These are phyloP conservation scores for Paracorniculantispora psalliotae DNA, from an alignment of 2,329 filamentous ascomycete genomes.

Conservation along the genomic window DNA sequence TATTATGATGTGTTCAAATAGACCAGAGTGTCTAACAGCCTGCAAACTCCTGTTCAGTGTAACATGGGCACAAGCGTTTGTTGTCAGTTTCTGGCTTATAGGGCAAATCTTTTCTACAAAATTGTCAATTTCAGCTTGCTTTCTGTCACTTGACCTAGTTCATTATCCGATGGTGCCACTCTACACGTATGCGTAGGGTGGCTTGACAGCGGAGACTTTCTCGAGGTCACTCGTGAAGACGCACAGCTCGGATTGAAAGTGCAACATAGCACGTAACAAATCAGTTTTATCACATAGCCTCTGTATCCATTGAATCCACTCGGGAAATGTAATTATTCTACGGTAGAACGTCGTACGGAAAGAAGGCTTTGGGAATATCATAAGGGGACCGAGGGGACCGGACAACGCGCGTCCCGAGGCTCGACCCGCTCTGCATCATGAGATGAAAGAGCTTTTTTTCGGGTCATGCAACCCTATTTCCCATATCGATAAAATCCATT, in stretches of 20 bases:
- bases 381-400: background rate
- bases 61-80: no score
- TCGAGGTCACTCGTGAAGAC: background rate
- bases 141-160: background rate
- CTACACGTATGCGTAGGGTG: background rate
- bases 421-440: constrained; percentile 9
- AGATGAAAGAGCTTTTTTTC: background rate
- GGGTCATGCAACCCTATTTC: background rate
- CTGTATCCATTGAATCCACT: no score
- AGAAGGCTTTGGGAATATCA: background rate
- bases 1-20: background rate
- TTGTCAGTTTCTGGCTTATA: no score
- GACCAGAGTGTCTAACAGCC: background rate
- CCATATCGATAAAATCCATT: background rate
- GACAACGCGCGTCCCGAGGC: constrained; percentile 11
- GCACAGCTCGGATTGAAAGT: background rate
- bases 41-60: no score
- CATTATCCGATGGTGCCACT: background rate
- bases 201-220: background rate
- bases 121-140: no score
- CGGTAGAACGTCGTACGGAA: background rate
- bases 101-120: no score
- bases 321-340: background rate
- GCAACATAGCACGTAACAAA: background rate
- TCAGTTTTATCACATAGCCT: background rate